Percentiles rank a stretch among this genome's conserved stretches.
Conservation (phyloP, 768 basidiomycete genomes). For the Crucibulum laeve region DNA sequence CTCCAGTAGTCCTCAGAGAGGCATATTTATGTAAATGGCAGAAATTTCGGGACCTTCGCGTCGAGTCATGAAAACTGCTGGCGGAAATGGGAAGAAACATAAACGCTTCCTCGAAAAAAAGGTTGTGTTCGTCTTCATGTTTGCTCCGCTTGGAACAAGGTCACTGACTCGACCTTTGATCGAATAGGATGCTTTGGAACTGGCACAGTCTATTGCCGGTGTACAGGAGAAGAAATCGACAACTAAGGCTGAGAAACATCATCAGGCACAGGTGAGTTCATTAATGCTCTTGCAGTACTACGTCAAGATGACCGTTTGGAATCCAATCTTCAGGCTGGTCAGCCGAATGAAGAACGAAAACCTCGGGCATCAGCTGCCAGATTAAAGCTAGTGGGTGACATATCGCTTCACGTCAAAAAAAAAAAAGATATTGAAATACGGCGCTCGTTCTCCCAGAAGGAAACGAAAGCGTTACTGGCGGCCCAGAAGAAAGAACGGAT, state of each 20-base stretch:
- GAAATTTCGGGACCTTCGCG: neutral
- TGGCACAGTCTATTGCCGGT: constrained; percentile 44
- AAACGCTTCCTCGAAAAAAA: constrained; percentile 33
- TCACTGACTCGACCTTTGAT: no score
- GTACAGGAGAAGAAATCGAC: constrained; percentile 40
- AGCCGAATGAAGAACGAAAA: constrained; percentile 20
- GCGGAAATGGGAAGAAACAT: constrained; percentile 17
- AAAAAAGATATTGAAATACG: neutral
- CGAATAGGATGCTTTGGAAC: constrained; percentile 41
- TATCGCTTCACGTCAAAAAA: neutral
- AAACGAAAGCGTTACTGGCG: constrained; percentile 33
- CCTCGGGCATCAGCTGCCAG: constrained; percentile 22
- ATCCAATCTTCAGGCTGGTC: constrained; percentile 16
- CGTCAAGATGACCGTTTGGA: neutral
- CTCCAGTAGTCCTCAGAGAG: no score
- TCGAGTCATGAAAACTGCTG: neutral
- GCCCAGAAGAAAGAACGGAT: constrained; percentile 37
- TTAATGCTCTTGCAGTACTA: neutral
- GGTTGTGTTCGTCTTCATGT: constrained; percentile 14
- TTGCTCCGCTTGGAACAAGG: no score
- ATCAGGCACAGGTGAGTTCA: constrained; percentile 31
- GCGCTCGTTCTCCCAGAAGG: constrained; percentile 26
- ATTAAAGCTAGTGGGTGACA: constrained; percentile 32
- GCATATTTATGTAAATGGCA: neutral
- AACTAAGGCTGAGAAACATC: constrained; percentile 34